These are phyloP conservation scores for Plasmodium berghei DNA, from an alignment of 169 alveolate genomes.

Conservation along the genomic window DNA sequence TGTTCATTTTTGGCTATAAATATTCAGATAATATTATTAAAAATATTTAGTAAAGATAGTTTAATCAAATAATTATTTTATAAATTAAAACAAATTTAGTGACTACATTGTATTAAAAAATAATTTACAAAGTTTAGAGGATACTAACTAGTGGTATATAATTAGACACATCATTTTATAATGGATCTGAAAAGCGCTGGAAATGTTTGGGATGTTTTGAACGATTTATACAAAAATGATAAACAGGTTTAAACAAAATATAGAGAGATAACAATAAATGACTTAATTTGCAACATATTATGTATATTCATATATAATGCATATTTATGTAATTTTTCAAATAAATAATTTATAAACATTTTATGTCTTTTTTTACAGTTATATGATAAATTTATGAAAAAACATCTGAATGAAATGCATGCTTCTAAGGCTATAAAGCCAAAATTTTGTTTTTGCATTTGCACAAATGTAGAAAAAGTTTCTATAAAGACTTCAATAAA, in stretches of 20 bases:
- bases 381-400: constrained; percentile 51
- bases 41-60: too few relatives aligned
- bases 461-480: constrained; percentile 60
- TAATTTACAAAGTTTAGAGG: background rate
- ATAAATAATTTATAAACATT: too few relatives aligned
- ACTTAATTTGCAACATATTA: background rate
- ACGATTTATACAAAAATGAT: constrained; percentile 56
- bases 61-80: too few relatives aligned
- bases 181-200: constrained; percentile 71
- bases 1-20: too few relatives aligned
- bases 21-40: too few relatives aligned
- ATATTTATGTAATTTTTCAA: too few relatives aligned
- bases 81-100: too few relatives aligned
- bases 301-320: too few relatives aligned
- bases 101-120: background rate
- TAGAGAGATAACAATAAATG: background rate
- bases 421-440: constrained; percentile 23
- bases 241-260: constrained; percentile 26
- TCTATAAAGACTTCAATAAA: constrained; percentile 25
- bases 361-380: constrained; percentile 17
- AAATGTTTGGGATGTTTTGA: constrained; percentile 53
- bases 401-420: constrained; percentile 24
- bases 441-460: constrained; percentile 36
- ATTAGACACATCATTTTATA: background rate
- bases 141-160: background rate